Conservation (phyloP, 83 land plant genomes). For the Picea abies region DNA sequence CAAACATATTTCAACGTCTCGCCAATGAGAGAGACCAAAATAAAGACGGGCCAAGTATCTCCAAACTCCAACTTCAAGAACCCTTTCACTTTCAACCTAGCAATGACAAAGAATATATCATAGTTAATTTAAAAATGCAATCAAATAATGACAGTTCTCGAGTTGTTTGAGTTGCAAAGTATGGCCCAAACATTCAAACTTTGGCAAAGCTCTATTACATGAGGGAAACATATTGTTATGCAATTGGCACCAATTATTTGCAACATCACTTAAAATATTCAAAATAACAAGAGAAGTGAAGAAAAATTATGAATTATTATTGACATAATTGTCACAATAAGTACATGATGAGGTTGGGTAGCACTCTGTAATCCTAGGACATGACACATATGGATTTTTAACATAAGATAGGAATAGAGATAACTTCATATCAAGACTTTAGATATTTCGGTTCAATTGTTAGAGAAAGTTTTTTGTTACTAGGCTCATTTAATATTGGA, state of each 20-base stretch:
- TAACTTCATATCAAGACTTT: no score
- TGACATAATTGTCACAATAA: not conserved
- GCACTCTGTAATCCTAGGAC: no score
- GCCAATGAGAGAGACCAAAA: constrained; percentile 60
- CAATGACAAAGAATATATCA: constrained; percentile 5
- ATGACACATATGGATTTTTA: no score
- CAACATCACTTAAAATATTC: not conserved
- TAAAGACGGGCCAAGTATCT: constrained; percentile 65
- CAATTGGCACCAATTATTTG: not conserved
- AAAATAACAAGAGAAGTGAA: not conserved
- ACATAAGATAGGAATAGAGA: no score
- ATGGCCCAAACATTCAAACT: not conserved
- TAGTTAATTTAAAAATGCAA: not conserved
- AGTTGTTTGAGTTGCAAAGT: not conserved
- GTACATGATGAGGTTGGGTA: no score
- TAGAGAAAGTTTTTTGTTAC: no score
- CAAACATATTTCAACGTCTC: constrained; percentile 78
- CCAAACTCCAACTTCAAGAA: constrained; percentile 72
- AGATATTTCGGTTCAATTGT: no score
- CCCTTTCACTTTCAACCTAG: constrained; percentile 50
- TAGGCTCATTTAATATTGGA: no score
- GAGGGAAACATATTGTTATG: not conserved
- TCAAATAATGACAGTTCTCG: not conserved
- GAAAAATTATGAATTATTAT: not conserved
- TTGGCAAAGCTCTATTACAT: not conserved